Evolutionary conservation across 768 basidiomycete genomes (phyloP).

Genomic region (Boletus vinaceobasis): DNA sequence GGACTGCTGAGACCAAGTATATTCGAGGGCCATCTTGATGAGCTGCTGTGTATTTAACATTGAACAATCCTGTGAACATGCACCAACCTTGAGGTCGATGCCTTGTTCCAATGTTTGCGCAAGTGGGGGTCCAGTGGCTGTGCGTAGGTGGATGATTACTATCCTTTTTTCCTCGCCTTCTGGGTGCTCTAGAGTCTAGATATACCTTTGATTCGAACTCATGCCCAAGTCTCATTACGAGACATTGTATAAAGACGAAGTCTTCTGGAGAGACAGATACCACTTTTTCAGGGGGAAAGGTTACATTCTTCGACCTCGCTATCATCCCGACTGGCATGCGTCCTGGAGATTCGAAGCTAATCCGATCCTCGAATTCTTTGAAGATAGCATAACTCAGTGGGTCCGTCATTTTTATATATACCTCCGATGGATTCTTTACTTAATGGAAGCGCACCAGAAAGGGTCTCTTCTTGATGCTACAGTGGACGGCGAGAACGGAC

Average conservation of each 20-base stretch:
- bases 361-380: neutral
- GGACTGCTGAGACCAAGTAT: neutral
- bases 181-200: no score
- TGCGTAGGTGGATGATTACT: no score
- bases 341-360: slow-evolving; percentile 19
- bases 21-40: neutral
- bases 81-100: neutral
- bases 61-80: neutral
- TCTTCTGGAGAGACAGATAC: slow-evolving; percentile 20
- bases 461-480: slow-evolving; percentile 8
- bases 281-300: slow-evolving; percentile 18
- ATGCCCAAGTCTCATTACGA: neutral
- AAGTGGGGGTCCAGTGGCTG: neutral
- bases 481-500: neutral
- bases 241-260: neutral
- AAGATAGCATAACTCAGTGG: neutral
- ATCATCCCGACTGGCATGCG: slow-evolving; percentile 26
- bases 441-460: neutral
- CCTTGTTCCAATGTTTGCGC: neutral
- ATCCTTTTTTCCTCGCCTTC: no score
- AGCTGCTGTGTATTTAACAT: neutral
- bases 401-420: neutral
- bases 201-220: neutral
- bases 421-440: neutral
- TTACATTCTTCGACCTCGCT: slow-evolving; percentile 27